Percentiles rank a stretch among this genome's conserved stretches.
Conservation (phyloP, 108 stramenopile genomes). For the Cyclotella sp. region DNA sequence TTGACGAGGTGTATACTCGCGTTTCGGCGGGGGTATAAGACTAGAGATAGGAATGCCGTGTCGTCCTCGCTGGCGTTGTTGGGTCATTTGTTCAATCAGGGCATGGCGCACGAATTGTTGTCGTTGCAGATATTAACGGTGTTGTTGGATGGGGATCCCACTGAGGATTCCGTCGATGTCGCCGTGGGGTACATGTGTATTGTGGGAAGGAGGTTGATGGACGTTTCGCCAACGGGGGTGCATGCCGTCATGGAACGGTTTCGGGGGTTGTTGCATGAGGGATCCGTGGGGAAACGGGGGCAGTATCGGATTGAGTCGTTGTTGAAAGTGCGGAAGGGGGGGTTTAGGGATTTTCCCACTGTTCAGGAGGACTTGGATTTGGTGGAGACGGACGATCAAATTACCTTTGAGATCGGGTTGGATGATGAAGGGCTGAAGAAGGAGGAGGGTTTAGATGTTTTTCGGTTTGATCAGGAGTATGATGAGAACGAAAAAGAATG, state of each 20-base stretch:
- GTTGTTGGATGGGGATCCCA: slow-evolving; percentile 93
- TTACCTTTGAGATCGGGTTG: slow-evolving; percentile 94
- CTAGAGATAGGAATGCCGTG: slow-evolving; percentile 88
- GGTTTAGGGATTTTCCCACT: slow-evolving; percentile 86
- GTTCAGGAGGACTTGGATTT: slow-evolving; percentile 91
- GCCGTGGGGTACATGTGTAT: slow-evolving; percentile 92
- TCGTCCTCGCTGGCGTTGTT: slow-evolving; percentile 89
- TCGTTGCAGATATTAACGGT: slow-evolving; percentile 95
- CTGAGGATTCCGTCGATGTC: slow-evolving; percentile 97
- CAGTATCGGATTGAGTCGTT: slow-evolving; percentile 95
- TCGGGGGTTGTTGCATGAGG: slow-evolving; percentile 94
- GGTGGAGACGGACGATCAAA: slow-evolving; percentile 98
- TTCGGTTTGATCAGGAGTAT: slow-evolving; percentile 78
- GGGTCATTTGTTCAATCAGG: slow-evolving; percentile 98
- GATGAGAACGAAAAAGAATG: slow-evolving; percentile 91
- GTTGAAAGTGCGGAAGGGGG: slow-evolving; percentile 84
- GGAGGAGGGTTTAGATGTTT: slow-evolving; percentile 90
- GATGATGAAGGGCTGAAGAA: slow-evolving; percentile 92
- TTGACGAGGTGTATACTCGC: slow-evolving; percentile 83
- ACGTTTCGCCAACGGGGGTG: slow-evolving; percentile 93
- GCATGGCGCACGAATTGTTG: slow-evolving; percentile 95
- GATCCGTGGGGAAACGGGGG: slow-evolving; percentile 84
- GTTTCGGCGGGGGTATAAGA: slow-evolving; percentile 90
- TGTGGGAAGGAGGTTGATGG: slow-evolving; percentile 82
- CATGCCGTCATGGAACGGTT: slow-evolving; percentile 96